These are phyloP conservation scores for Terfezia boudieri DNA, from an alignment of 495 filamentous ascomycete species.

Conservation along the genomic window DNA sequence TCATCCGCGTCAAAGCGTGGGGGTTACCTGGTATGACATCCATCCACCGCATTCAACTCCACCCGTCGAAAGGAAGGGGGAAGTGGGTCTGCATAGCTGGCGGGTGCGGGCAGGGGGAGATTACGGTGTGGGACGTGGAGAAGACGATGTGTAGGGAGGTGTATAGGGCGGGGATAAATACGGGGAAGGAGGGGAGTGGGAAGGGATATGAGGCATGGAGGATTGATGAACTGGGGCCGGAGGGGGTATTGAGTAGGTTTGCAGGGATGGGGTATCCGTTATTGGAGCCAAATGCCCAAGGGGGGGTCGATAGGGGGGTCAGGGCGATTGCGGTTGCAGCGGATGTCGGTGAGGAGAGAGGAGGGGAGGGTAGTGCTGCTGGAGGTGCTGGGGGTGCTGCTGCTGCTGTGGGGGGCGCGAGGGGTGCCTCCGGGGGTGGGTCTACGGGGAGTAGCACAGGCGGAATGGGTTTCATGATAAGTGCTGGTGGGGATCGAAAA, in stretches of 20 bases:
- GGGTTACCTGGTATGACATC: slow-evolving; percentile 58
- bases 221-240: slow-evolving; percentile 70
- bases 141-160: slow-evolving; percentile 74
- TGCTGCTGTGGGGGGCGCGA: too few species aligned
- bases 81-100: slow-evolving; percentile 72
- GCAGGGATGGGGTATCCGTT: slow-evolving; percentile 41
- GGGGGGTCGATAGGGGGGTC: slow-evolving; percentile 33
- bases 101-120: slow-evolving; percentile 72
- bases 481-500: slow-evolving; percentile 72
- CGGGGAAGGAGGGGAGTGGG: slow-evolving; percentile 28
- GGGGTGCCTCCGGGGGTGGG: too few species aligned
- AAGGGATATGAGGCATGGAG: slow-evolving; percentile 70
- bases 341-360: slow-evolving; percentile 32
- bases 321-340: slow-evolving; percentile 34
- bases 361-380: slow-evolving; percentile 14
- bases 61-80: slow-evolving; percentile 52
- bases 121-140: slow-evolving; percentile 91
- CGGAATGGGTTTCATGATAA: slow-evolving; percentile 44
- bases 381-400: not conserved
- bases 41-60: slow-evolving; percentile 58
- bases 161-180: slow-evolving; percentile 39
- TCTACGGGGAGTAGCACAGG: not conserved
- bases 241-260: slow-evolving; percentile 75
- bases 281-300: slow-evolving; percentile 22
- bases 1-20: slow-evolving; percentile 68